Conservation (phyloP, 805 yeast species). For the Saccharomycopsis capsularis region DNA sequence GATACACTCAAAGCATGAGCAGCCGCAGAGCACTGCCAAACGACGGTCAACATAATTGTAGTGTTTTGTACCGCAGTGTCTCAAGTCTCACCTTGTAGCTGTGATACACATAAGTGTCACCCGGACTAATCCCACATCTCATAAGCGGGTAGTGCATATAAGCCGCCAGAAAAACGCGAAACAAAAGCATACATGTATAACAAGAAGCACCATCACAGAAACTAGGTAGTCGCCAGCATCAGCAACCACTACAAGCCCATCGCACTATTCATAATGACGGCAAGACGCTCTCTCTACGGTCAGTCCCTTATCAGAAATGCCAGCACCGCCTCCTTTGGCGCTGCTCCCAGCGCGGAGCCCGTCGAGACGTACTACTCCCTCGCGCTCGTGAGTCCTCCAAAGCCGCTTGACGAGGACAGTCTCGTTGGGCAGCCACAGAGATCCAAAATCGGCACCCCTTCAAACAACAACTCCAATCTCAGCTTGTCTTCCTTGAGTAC, state of each 20-base stretch:
- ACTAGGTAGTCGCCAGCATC: too few species aligned
- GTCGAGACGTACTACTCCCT: constrained; percentile 28
- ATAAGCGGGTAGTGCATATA: too few species aligned
- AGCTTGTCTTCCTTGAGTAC: constrained; percentile 5
- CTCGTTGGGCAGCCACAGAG: constrained; percentile 21
- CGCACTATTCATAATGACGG: constrained; percentile 20
- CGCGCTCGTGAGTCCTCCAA: constrained; percentile 31
- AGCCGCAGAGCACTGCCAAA: too few species aligned
- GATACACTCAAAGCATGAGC: too few species aligned
- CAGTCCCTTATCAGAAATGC: constrained; percentile 29
- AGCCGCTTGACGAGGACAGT: constrained; percentile 19
- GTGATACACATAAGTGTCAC: too few species aligned
- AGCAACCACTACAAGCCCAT: not conserved
- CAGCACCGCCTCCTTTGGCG: constrained; percentile 23
- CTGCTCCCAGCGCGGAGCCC: constrained; percentile 18
- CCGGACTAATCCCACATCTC: too few species aligned
- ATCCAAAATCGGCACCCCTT: constrained; percentile 23
- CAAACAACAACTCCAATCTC: constrained; percentile 24
- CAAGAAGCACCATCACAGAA: too few species aligned
- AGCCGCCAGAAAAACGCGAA: too few species aligned
- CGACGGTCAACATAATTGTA: too few species aligned
- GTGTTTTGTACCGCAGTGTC: not conserved
- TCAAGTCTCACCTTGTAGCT: not conserved
- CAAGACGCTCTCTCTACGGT: constrained; percentile 27
- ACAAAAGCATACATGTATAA: too few species aligned